A percentile compares a stretch with the other conserved stretches of the same genome.
These are phyloP conservation scores for Sugiyamaella japonica DNA, from an alignment of 1,139 yeast species.

Conservation along the genomic window DNA sequence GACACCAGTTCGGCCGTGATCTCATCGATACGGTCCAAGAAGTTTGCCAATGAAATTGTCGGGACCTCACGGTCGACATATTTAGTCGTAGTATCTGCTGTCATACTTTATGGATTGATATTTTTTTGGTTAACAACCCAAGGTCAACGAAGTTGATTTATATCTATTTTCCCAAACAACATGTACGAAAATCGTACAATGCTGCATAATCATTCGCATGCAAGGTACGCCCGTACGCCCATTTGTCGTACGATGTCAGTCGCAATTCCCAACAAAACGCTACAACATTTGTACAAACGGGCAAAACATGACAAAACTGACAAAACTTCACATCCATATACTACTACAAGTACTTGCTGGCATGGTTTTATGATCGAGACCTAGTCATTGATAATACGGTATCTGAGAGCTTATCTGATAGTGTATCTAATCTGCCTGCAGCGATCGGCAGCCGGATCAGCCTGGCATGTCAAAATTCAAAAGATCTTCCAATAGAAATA, in stretches of 20 bases:
- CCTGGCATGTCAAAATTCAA: background rate
- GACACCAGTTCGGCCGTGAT: conserved; percentile 1
- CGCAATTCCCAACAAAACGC: background rate
- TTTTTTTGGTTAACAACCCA: too few species aligned
- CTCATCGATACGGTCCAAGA: background rate
- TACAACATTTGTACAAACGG: background rate
- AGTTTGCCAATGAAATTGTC: background rate
- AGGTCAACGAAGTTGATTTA: too few species aligned
- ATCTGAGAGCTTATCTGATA: background rate
- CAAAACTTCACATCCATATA: background rate
- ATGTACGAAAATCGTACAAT: background rate
- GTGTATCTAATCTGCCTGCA: background rate
- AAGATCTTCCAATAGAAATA: background rate
- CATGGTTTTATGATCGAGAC: background rate
- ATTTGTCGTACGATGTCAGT: background rate
- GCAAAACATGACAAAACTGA: background rate
- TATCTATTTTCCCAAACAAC: too few species aligned
- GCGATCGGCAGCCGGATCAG: background rate
- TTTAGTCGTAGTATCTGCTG: background rate
- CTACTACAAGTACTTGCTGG: background rate
- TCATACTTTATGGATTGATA: background rate
- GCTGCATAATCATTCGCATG: background rate
- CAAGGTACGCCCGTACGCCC: background rate
- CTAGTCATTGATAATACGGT: background rate
- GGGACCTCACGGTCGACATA: background rate